These are phyloP conservation scores for Neurospora sp. DNA, from an alignment of 2,329 filamentous ascomycete genomes.

Conservation along the genomic window DNA sequence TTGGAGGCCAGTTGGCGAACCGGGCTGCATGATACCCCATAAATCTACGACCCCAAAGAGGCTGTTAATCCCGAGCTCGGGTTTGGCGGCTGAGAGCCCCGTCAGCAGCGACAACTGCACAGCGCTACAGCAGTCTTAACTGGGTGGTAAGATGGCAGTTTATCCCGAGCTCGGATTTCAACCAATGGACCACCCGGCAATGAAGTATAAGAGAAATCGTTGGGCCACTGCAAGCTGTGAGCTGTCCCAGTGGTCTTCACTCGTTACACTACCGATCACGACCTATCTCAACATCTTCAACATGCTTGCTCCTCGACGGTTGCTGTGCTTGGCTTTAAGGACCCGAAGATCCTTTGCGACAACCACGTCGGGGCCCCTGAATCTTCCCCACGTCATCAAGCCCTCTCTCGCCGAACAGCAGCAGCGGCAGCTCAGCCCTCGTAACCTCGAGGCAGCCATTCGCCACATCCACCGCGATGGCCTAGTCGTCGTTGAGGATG, in stretches of 20 bases:
- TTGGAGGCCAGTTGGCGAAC: neutral
- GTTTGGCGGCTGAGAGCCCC: neutral
- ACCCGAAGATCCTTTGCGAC: neutral
- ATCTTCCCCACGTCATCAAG: constrained; percentile 16
- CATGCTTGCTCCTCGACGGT: neutral
- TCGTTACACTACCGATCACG: neutral
- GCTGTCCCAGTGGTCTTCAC: neutral
- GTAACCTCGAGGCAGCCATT: constrained; percentile 46
- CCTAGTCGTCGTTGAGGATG: constrained; percentile 44
- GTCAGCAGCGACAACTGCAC: neutral
- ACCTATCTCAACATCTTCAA: neutral
- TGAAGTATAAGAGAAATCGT: neutral
- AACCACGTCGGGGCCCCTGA: neutral
- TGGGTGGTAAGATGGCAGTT: neutral
- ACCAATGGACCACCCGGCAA: neutral
- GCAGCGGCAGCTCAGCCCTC: constrained; percentile 27
- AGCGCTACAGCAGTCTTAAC: neutral
- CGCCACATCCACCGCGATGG: constrained; percentile 42
- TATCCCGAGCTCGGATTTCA: neutral
- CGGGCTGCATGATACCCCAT: neutral
- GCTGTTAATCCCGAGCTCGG: neutral
- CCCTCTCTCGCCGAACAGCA: constrained; percentile 33
- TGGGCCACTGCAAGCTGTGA: neutral
- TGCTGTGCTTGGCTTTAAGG: constrained; percentile 20
- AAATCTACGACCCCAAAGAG: neutral